phyloP scores from a whole-genome alignment of 2,329 filamentous ascomycete species.

The Clarireedia homoeocarpa region DNA sequence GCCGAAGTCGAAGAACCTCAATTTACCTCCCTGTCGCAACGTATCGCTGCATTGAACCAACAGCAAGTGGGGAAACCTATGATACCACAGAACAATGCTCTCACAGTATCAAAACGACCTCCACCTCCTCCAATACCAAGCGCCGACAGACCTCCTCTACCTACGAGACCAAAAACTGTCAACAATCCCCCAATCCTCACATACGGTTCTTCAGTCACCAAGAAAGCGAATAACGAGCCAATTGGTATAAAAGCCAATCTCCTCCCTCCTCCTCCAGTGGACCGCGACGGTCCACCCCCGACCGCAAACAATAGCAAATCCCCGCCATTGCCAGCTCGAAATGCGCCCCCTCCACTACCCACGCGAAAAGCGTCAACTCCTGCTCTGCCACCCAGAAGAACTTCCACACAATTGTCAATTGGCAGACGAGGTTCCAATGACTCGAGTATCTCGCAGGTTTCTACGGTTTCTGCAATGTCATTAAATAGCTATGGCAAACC shows the following conservation, averaged over 20 bases:
- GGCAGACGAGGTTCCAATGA: slow-evolving; percentile 45
- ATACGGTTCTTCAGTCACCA: slow-evolving; percentile 21
- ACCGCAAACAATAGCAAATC: slow-evolving; percentile 12
- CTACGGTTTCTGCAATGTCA: slow-evolving; percentile 45
- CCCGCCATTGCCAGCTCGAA: slow-evolving; percentile 21
- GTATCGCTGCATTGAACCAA: slow-evolving; percentile 55
- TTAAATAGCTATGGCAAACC: slow-evolving; percentile 29
- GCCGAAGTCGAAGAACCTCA: slow-evolving; percentile 54
- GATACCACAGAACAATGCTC: slow-evolving; percentile 12
- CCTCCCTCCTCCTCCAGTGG: slow-evolving; percentile 26
- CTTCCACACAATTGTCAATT: slow-evolving; percentile 28
- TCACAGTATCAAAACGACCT: slow-evolving; percentile 33
- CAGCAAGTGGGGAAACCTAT: slow-evolving; percentile 19
- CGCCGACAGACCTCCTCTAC: slow-evolving; percentile 33
- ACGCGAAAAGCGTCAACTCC: slow-evolving; percentile 38
- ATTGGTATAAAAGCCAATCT: slow-evolving; percentile 17
- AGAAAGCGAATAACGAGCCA: slow-evolving; percentile 23
- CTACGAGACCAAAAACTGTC: slow-evolving; percentile 31
- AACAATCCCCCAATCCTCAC: slow-evolving; percentile 30
- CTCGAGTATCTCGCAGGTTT: slow-evolving; percentile 48
- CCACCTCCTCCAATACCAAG: slow-evolving; percentile 47
- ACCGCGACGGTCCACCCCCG: slow-evolving; percentile 19
- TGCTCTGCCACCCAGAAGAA: not conserved
- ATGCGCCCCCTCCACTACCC: slow-evolving; percentile 40
- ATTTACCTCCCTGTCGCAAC: slow-evolving; percentile 52